Conservation (phyloP, 257 asterid species). For the Solanum tarapatanum region DNA sequence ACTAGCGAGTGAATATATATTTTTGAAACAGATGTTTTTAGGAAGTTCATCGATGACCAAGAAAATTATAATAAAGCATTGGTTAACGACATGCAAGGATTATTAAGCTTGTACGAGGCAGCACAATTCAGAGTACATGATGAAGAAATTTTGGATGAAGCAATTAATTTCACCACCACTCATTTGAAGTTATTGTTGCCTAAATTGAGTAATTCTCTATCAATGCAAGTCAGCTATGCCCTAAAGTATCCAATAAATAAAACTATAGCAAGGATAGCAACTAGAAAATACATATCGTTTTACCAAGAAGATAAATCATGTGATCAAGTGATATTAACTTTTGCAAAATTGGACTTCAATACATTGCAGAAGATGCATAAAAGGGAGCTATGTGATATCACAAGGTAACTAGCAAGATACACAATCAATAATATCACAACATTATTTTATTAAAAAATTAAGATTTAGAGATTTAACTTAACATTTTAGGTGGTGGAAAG, state of each 20-base stretch:
- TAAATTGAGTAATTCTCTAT: neutral
- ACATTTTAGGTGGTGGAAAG: constrained; percentile 24
- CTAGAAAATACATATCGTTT: constrained; percentile 2
- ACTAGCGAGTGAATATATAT: neutral
- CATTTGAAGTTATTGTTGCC: neutral
- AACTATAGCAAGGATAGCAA: constrained; percentile 11
- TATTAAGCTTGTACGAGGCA: constrained; percentile 28
- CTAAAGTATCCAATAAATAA: constrained; percentile 7
- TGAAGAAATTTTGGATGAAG: constrained; percentile 4
- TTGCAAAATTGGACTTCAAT: constrained; percentile 24
- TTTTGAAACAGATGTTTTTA: constrained; percentile 9
- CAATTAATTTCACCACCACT: constrained; percentile 6
- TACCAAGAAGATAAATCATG: neutral
- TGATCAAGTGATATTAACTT: neutral
- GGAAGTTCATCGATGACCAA: constrained; percentile 6
- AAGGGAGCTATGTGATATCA: constrained; percentile 10
- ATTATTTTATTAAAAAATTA: no score
- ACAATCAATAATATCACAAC: neutral
- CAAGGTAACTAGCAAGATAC: neutral
- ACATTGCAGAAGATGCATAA: constrained; percentile 9
- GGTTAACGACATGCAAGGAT: neutral
- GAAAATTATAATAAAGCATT: constrained; percentile 1
- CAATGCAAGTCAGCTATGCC: constrained; percentile 1
- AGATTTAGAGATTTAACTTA: neutral
- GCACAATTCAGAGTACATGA: constrained; percentile 3